Base-by-base conservation (phyloP, 192 early-diverging fungal genomes). In the Backusella parvicylindrica region DNA sequence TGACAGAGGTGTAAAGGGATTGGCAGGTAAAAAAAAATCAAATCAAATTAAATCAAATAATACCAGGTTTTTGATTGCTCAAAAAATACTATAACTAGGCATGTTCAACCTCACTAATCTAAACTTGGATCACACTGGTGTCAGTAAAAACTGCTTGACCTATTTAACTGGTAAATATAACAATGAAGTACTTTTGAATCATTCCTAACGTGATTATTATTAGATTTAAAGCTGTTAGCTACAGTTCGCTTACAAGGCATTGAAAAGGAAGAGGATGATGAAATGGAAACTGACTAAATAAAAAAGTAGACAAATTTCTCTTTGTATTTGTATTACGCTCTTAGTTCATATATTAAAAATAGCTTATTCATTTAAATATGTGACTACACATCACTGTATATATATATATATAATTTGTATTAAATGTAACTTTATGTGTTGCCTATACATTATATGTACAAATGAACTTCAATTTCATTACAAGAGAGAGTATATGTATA, bases 81-180 rank as follows among this genome's bases (percentile, higher is more conserved):
- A 69, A 18, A 31, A 32, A 37, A 56, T 31, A 43, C 11, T 9
- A 72, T 21, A 47, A 6, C 23, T 67, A 32, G 64, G 60, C 0
- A 75, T 79, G n/a, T 33, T 73, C 0, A 74, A 73, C 23, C 71
- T 84, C 37, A 68, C 38, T 28, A 71, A 81, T 4, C 74, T 84
- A n/a, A 84, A 80, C 30, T 71, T 84, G 26, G 81, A 84, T 35
- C 68, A 82, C n/a, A 84, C 84, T 8, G 76, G 75, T 49, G 84
- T 82, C 15, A 76, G 75, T 33, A 53, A 69, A 49, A 40, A 21
- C 15, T 76, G 75, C 37, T 50, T 76, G 28, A 37, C 21, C 16
- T 64, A 76, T 53, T 40, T 76, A 30, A 38, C 33, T 56, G 75
- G 75, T 76, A 49, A 73, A 40, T 16, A 37, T 3, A 28, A 0